phyloP scores from a whole-genome alignment of 2,329 filamentous ascomycete species.

The Fusarium proliferatum region DNA sequence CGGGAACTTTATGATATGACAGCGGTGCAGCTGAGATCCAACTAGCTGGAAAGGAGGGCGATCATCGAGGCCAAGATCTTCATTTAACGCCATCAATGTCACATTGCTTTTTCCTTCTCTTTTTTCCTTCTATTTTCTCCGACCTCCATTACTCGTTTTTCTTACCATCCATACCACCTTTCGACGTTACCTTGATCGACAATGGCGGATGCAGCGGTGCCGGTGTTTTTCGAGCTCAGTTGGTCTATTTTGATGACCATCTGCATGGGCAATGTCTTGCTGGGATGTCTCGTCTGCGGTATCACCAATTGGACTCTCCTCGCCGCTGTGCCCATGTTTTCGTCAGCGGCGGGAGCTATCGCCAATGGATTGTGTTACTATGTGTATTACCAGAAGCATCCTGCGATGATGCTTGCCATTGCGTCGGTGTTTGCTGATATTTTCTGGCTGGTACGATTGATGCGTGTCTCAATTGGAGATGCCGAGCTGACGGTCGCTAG shows the following conservation, averaged over 20 bases:
- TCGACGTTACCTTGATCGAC: background rate
- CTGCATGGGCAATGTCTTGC: conserved; percentile 52
- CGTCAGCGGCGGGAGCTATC: conserved; percentile 51
- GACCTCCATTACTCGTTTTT: background rate
- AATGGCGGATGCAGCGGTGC: conserved; percentile 14
- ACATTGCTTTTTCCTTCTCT: conserved; percentile 8
- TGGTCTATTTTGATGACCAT: conserved; percentile 58
- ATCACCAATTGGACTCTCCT: conserved; percentile 53
- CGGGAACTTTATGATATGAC: background rate
- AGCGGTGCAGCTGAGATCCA: background rate
- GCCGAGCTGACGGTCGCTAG: conserved; percentile 27
- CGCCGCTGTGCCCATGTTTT: conserved; percentile 52
- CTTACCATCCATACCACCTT: background rate
- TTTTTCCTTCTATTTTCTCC: background rate
- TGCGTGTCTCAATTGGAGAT: fast-evolving
- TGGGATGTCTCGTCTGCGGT: conserved; percentile 52
- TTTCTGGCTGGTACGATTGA: conserved; percentile 52
- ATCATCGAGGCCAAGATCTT: background rate
- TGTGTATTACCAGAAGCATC: conserved; percentile 49
- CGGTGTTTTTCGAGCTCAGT: conserved; percentile 54
- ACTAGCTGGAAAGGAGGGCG: conserved; percentile 9
- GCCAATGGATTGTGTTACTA: conserved; percentile 57
- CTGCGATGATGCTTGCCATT: conserved; percentile 39
- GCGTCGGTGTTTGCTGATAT: conserved; percentile 53
- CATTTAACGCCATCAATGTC: conserved; percentile 4